Base-by-base conservation (phyloP, 208 protist genomes). In the Leishmania mexicana region DNA sequence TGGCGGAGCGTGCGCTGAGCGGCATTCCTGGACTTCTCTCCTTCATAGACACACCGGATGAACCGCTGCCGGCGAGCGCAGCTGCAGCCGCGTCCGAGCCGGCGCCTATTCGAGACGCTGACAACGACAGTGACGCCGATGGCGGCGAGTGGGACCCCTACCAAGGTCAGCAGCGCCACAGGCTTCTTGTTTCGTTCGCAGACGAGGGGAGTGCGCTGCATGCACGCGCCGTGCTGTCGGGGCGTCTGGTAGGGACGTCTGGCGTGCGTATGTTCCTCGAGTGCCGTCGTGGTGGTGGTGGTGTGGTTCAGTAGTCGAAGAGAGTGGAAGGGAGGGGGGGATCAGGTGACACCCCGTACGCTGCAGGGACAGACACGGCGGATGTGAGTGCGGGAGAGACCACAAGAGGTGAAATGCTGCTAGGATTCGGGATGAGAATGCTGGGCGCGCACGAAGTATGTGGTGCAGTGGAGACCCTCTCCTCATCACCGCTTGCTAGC, bases 161-260 rank as follows among this genome's bases (percentile, higher is more conserved):
- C 51, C 72, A 78, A 2, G 76, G 70, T 21, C 47, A 81, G 54
- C 47, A 21, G 45, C 81, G 54, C 40, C 58, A 80, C 74, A 88
- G 62, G 62, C 67, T 81, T 15, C 75, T 97, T 15, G 93, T 86
- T 8, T 93, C 92, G 7, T 97, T 97, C 82, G 91, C 89, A 64
- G 91, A 97, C 78, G 94, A 97, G 79, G 94, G 93, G 4, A 92
- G 90, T 75, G 93, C 93, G 13, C 83, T 96, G 42, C 90, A 97
- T 81, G 93, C 94, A 35, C 90, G 94, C 1, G 93, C 94, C 0
- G 84, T 97, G 79, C 76, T 97, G 31, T 97, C 94, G 0, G 94
- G 94, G 4, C 90, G 93, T 38, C 73, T 96, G 10, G 85, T 97
- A 28, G 94, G 90, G 45, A 90, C 81, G 3, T 94, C 92, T 15